These are phyloP conservation scores for Rhodamnia argentea DNA, from an alignment of 345 rosid genomes.

Conservation along the genomic window DNA sequence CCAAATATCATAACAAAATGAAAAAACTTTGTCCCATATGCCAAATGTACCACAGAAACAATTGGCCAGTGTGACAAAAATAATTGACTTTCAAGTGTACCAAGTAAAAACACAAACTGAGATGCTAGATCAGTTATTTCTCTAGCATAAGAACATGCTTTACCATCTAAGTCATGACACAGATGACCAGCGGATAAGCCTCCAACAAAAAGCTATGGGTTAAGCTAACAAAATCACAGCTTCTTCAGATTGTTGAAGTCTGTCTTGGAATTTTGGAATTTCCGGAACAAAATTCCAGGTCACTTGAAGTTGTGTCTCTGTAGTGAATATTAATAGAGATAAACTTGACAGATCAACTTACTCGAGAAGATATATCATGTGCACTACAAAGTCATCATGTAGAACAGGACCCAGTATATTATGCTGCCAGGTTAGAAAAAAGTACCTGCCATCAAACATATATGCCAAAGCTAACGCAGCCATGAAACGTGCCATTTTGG, in stretches of 20 bases:
- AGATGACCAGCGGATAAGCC: background rate
- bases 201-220: background rate
- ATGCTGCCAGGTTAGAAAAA: background rate
- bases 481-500: conserved; percentile 85
- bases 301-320: background rate
- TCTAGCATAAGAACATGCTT: background rate
- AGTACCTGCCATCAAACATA: conserved; percentile 78
- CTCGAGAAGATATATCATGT: background rate
- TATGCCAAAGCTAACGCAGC: conserved; percentile 77
- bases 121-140: background rate
- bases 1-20: background rate
- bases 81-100: background rate
- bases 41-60: background rate
- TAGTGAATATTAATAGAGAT: background rate
- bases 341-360: background rate
- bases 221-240: background rate
- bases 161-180: background rate
- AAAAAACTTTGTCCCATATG: background rate
- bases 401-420: background rate
- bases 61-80: no score
- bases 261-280: background rate
- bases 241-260: background rate
- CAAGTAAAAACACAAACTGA: background rate
- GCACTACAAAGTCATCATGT: background rate
- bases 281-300: background rate